Evolutionary conservation across 257 asterid species (phyloP).

Genomic region (Jacaranda mimosifolia): DNA sequence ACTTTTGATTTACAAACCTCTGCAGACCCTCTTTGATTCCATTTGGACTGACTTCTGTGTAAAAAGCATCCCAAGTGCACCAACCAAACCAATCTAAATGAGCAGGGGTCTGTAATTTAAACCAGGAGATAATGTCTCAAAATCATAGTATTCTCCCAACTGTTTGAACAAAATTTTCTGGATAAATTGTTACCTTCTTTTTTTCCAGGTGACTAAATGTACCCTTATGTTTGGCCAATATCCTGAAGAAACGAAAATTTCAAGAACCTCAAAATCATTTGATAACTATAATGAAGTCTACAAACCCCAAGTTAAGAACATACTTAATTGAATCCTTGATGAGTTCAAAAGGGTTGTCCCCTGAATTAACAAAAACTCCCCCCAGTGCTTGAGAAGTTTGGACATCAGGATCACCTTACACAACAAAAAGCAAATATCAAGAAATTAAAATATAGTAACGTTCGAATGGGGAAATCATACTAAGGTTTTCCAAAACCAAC

Average conservation of each 20-base stretch:
- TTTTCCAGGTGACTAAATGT: conserved; percentile 51
- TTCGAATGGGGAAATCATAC: neutral
- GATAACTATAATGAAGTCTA: neutral
- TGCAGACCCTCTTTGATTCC: conserved; percentile 60
- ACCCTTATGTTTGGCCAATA: conserved; percentile 48
- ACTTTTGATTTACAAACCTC: conserved; percentile 34
- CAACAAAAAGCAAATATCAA: neutral
- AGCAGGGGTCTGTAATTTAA: conserved; percentile 44
- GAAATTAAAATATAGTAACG: neutral
- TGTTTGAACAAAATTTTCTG: neutral
- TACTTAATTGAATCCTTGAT: conserved; percentile 52
- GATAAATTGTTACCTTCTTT: conserved; percentile 43
- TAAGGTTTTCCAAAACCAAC: conserved; percentile 32
- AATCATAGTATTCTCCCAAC: neutral
- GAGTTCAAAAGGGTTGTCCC: conserved; percentile 55
- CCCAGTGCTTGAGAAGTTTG: conserved; percentile 42
- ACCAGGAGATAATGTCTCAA: neutral
- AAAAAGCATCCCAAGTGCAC: conserved; percentile 64
- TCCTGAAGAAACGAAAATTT: conserved; percentile 33
- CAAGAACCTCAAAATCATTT: neutral
- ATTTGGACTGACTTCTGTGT: conserved; percentile 44
- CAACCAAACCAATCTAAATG: conserved; percentile 60
- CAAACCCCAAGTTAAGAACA: neutral
- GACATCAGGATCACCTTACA: conserved; percentile 49
- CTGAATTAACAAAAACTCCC: conserved; percentile 49